These are phyloP conservation scores for Didymella lethalis DNA, from an alignment of 2,329 filamentous ascomycete genomes.

Conservation along the genomic window DNA sequence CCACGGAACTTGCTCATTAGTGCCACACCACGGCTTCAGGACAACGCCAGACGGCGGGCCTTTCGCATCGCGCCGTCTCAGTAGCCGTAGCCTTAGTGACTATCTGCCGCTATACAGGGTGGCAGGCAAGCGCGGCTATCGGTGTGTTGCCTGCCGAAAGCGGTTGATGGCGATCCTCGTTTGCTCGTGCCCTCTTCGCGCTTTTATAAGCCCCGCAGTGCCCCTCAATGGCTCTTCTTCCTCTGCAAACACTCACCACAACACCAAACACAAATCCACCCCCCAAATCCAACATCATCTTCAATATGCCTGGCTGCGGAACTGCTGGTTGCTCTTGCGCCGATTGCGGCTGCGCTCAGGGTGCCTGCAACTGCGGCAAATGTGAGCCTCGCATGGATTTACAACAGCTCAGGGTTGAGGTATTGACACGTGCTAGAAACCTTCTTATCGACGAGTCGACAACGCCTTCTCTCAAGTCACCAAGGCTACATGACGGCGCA, in stretches of 20 bases:
- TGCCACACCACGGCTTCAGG: constrained; percentile 21
- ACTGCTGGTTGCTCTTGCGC: constrained; percentile 46
- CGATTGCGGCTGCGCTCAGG: constrained; percentile 45
- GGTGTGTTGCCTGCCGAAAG: constrained; percentile 25
- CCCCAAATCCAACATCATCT: constrained; percentile 12
- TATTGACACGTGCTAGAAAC: constrained; percentile 16
- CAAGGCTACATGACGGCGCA: constrained; percentile 12
- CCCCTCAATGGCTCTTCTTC: constrained; percentile 14
- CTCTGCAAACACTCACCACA: constrained; percentile 8
- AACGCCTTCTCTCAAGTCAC: background rate
- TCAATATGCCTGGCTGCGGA: constrained; percentile 49
- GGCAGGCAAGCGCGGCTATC: constrained; percentile 29
- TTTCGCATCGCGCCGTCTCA: constrained; percentile 19
- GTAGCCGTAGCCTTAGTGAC: constrained; percentile 8
- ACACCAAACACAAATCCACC: constrained; percentile 9
- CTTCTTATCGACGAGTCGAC: background rate
- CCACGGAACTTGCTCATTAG: constrained; percentile 40
- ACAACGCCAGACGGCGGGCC: constrained; percentile 12
- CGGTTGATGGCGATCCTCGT: constrained; percentile 14
- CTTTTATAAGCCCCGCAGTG: constrained; percentile 17
- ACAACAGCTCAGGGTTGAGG: background rate
- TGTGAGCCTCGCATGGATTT: constrained; percentile 1
- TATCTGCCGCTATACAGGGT: constrained; percentile 5
- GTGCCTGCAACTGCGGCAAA: constrained; percentile 43
- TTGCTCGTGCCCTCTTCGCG: constrained; percentile 2